Evolutionary conservation across 2,329 filamentous ascomycete genomes (phyloP).

Genomic region (Emergomyces africanus): DNA sequence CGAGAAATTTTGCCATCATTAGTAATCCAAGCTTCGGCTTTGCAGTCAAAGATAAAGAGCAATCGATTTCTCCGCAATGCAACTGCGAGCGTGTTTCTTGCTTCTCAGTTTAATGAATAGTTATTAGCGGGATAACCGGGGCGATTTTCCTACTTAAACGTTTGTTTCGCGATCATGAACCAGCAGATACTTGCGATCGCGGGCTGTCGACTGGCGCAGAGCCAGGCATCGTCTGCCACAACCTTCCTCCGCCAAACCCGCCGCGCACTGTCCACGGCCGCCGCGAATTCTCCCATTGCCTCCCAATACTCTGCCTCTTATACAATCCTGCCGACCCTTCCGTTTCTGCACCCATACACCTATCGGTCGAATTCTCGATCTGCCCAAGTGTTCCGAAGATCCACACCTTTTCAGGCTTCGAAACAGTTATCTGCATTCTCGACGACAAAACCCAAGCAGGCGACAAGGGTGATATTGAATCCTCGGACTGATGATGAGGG

Average conservation of each 20-base stretch:
- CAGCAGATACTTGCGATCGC: conserved; percentile 16
- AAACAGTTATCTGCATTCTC: conserved; percentile 22
- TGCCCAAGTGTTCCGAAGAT: conserved; percentile 1
- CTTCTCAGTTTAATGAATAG: background rate
- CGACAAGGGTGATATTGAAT: conserved; percentile 44
- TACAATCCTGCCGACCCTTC: conserved; percentile 3
- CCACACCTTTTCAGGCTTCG: conserved; percentile 1
- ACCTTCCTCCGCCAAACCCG: conserved; percentile 7
- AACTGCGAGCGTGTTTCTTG: background rate
- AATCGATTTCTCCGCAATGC: background rate
- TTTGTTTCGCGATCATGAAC: conserved; percentile 16
- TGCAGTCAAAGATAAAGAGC: background rate
- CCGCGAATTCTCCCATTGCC: conserved; percentile 20
- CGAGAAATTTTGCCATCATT: conserved; percentile 1
- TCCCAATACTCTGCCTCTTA: conserved; percentile 12
- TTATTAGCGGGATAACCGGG: background rate
- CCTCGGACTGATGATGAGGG: conserved; percentile 71
- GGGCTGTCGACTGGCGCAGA: conserved; percentile 15
- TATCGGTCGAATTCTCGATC: conserved; percentile 9
- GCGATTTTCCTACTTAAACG: background rate
- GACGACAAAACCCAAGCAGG: conserved; percentile 19
- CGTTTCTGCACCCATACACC: conserved; percentile 11
- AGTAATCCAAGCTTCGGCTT: background rate
- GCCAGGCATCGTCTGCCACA: conserved; percentile 4
- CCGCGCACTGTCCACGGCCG: conserved; percentile 14